Base-by-base conservation (phyloP, 306 rosid species). In the Arachis hypogaea region DNA sequence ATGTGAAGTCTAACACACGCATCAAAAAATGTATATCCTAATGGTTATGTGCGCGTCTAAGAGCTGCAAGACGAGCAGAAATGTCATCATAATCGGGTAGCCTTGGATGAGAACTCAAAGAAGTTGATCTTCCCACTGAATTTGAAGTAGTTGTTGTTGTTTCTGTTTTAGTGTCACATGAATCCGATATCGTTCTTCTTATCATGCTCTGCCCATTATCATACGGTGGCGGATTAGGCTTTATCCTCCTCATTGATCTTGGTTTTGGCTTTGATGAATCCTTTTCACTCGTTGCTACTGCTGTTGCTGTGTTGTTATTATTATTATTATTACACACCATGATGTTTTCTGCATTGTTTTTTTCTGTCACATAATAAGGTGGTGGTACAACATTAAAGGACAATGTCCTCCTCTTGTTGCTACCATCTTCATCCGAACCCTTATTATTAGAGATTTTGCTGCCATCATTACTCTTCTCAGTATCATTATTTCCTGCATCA, bases 1-100 rank as follows among this genome's bases (percentile, higher is more conserved):
- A 22, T 22, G 28, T 22, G 28, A 22, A 22, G 28, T 22, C 28
- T 22, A 22, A 22, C 28, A 22, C 28, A 33, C 4, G 4, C 38
- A 33, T 33, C 38, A 33, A 59, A 73, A 8, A 1, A 33, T 6
- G 50, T 45, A 1, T 50, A 29, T 10, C 4, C 10, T 40, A 40
- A 45, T 7, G 11, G 38, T 44, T 8, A 87, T 61, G 64, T 82
- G 67, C 85, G 82, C 85, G 82, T 62, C 76, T 85, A 43, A 89
- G 90, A 69, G 90, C 81, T 18, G 96, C 89, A 45, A 95, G 51
- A n/a, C 86, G 90, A 66, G 93, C 89, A 1, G 88, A 72, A 28
- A 92, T 83, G 59, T 90, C 89, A 4, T 95, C 99, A 41, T 92
- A 95, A 28, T 95, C 96, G 0, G 98, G 99, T 56, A 91, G 81